Evolutionary conservation across 768 basidiomycete genomes (phyloP).

Genomic region (Boletus speciosus): DNA sequence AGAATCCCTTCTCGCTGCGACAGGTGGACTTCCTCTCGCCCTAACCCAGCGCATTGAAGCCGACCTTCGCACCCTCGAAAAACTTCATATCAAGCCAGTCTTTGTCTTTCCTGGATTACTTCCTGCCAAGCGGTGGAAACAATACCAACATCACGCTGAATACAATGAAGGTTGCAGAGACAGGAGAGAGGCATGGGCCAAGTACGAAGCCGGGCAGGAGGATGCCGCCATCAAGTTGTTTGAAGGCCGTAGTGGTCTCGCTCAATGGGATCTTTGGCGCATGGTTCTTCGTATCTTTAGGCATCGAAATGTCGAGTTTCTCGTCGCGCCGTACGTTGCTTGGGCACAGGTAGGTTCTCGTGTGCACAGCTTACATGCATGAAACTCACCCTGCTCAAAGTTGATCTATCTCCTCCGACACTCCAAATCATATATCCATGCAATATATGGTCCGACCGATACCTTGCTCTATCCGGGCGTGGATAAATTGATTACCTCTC

Average conservation of each 20-base stretch:
- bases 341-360: conserved; percentile 83
- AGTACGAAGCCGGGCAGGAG: conserved; percentile 90
- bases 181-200: conserved; percentile 83
- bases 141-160: conserved; percentile 47
- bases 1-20: conserved; percentile 91
- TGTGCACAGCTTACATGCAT: not conserved
- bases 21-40: conserved; percentile 90
- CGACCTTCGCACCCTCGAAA: conserved; percentile 88
- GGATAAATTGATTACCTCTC: conserved; percentile 84
- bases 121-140: conserved; percentile 70
- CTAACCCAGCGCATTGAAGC: conserved; percentile 85
- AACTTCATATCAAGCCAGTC: conserved; percentile 93
- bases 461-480: conserved; percentile 83
- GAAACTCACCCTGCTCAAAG: conserved; percentile 39
- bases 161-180: conserved; percentile 69
- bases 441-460: conserved; percentile 89
- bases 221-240: conserved; percentile 85
- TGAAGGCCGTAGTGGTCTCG: conserved; percentile 65
- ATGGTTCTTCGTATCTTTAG: conserved; percentile 89
- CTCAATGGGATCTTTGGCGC: conserved; percentile 93
- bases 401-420: conserved; percentile 94
- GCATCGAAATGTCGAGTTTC: conserved; percentile 92
- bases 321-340: conserved; percentile 92
- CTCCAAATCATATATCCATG: conserved; percentile 89
- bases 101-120: conserved; percentile 93